Evolutionary conservation across 2,329 filamentous ascomycete genomes (phyloP), one percentile per base, ranked within the genome.

Genomic region (Fusarium zealandicum): DNA sequence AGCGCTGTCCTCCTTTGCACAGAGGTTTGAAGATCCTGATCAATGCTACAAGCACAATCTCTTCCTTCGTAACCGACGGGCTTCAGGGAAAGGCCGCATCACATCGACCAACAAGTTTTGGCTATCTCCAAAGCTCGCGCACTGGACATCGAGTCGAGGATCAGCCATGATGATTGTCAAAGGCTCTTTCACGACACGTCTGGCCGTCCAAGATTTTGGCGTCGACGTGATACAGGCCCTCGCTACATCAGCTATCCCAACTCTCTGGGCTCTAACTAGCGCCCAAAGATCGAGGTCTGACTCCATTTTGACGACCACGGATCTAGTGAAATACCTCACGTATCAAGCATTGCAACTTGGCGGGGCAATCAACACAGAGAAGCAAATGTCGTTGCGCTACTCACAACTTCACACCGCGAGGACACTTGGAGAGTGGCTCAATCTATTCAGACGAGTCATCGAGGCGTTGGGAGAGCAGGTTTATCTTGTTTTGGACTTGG

Each of bases 31-130:
- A 0, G 35, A 51, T 2, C 57, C 57, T 1, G 35, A 18, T 4
- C 14, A 16, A 0, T 39, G 48, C 4, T 55, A 55, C 3, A 17
- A 36, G 9, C 27, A 41, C 2, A 6, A 51, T 1, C 2, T 51
- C 0, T 44, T 51, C 1, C 18, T 59, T 4, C 16, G 42, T 0
- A 48, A 59, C 0, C 42, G 54, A 1, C 5, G 54, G 0, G 45
- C 27, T 0, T 44, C 41, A 0, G 51, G 51, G 0, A 43, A 25
- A 3, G 55, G 44, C 4, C 4, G 2, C 1, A 0, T 14, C 0
- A 1, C 8, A 0, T 4, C 55, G 0, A 60, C 57, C 0, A 60
- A 59, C 6, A 36, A 51, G 22, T 60, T 60, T 10, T 60, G 57
- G 57, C 5, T 25, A 2, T 60, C 57, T 0, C 46, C 55, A 0